phyloP scores from a whole-genome alignment of 306 rosid genomes.

The Inga oerstediana region DNA sequence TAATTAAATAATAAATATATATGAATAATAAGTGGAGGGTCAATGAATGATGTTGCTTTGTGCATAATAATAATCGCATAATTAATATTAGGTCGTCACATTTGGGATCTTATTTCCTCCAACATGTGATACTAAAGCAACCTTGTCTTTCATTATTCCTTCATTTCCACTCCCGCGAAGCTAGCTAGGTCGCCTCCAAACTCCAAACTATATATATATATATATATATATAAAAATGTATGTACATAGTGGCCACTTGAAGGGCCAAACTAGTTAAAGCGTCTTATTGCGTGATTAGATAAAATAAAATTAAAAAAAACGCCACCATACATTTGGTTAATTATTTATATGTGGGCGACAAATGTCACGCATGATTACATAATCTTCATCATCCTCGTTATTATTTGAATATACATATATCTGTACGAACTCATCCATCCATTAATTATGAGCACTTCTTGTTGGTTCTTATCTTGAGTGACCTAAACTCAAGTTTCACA shows the following conservation, averaged over 20 bases:
- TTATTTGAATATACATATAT: neutral
- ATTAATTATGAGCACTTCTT: neutral
- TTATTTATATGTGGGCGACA: neutral
- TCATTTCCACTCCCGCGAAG: neutral
- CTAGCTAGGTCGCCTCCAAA: too few species aligned
- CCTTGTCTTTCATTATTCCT: neutral
- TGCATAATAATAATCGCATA: slow-evolving; percentile 29
- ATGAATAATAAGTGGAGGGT: slow-evolving; percentile 20
- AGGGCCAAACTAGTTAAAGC: neutral
- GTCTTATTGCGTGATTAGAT: too few species aligned
- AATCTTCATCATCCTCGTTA: neutral
- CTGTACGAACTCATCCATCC: neutral
- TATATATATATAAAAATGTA: too few species aligned
- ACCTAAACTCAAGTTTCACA: neutral
- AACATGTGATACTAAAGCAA: slow-evolving; percentile 22
- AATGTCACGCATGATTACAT: neutral
- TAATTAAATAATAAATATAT: neutral
- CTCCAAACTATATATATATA: too few species aligned
- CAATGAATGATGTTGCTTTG: slow-evolving; percentile 40
- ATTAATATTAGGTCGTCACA: slow-evolving; percentile 14
- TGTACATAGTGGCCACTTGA: neutral
- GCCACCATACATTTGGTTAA: neutral
- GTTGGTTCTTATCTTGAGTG: neutral
- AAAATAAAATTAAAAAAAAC: neutral
- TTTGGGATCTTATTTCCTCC: slow-evolving; percentile 35